phyloP scores from a whole-genome alignment of 2,329 filamentous ascomycete species.

The Talaromyces verruculosus region DNA sequence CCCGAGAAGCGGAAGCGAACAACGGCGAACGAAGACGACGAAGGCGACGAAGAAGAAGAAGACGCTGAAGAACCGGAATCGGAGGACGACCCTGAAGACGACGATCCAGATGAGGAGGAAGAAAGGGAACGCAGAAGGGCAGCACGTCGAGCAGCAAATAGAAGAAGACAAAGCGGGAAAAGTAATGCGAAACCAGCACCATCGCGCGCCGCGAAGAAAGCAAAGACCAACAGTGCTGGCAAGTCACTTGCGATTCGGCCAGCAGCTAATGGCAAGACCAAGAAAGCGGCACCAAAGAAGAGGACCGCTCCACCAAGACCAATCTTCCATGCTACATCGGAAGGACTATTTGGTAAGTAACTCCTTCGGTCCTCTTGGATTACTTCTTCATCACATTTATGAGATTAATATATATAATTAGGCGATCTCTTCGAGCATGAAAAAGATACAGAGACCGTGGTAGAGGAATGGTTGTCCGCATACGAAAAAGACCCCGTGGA shows the following conservation, averaged over 20 bases:
- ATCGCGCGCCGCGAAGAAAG: conserved; percentile 51
- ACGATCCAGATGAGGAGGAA: conserved; percentile 52
- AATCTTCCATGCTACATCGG: conserved; percentile 53
- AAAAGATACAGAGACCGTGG: conserved; percentile 56
- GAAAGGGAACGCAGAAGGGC: conserved; percentile 45
- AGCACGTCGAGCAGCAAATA: conserved; percentile 33
- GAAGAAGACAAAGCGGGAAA: conserved; percentile 41
- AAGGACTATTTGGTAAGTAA: conserved; percentile 56
- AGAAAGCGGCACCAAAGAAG: conserved; percentile 40
- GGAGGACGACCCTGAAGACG: conserved; percentile 40
- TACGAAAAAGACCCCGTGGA: conserved; percentile 57
- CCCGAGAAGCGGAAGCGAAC: conserved; percentile 53
- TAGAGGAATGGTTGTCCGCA: conserved; percentile 57
- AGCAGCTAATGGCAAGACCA: conserved; percentile 39
- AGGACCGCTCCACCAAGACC: conserved; percentile 48
- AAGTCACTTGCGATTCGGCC: conserved; percentile 57
- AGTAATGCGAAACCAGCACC: conserved; percentile 32
- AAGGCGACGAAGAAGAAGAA: conserved; percentile 30
- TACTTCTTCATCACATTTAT: too few relatives aligned
- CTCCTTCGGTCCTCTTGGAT: too few relatives aligned
- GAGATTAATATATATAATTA: conserved; percentile 33
- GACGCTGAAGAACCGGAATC: conserved; percentile 37
- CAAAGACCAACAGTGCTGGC: conserved; percentile 52
- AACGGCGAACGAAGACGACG: conserved; percentile 38
- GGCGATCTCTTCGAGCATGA: conserved; percentile 61